Conservation (phyloP, 495 filamentous ascomycete genomes). For the Tuber magnatum region DNA sequence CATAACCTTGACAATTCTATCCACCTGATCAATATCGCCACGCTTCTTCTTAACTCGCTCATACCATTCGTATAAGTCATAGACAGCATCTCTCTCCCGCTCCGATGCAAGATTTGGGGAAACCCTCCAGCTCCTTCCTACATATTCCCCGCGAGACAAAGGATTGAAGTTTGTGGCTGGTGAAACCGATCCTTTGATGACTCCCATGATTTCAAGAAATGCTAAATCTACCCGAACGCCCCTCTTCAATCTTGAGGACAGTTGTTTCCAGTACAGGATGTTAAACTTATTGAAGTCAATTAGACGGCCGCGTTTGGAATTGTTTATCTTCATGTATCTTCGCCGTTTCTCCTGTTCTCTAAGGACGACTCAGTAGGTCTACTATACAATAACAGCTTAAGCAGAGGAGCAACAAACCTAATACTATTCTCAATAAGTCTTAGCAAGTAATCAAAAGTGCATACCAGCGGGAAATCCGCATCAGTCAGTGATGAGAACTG, state of each 20-base stretch:
- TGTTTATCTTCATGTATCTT: neutral
- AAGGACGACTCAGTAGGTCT: neutral
- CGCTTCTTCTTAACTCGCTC: slow-evolving; percentile 41
- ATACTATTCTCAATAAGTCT: no score
- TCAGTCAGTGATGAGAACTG: slow-evolving; percentile 25
- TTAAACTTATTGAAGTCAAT: slow-evolving; percentile 43
- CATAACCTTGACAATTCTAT: slow-evolving; percentile 43
- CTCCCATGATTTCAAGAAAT: no score
- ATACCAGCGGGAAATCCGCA: slow-evolving; percentile 43
- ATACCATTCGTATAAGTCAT: slow-evolving; percentile 41
- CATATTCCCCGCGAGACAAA: slow-evolving; percentile 41
- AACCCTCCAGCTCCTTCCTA: slow-evolving; percentile 11
- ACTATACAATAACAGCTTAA: neutral
- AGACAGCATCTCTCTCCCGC: slow-evolving; percentile 40
- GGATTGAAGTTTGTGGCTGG: slow-evolving; percentile 28
- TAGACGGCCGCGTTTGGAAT: slow-evolving; percentile 1
- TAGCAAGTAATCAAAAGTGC: no score
- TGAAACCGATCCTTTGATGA: slow-evolving; percentile 40
- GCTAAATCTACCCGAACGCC: slow-evolving; percentile 25
- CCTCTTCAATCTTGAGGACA: slow-evolving; percentile 23
- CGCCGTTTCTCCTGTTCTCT: neutral
- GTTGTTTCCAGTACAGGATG: slow-evolving; percentile 44
- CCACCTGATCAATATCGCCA: slow-evolving; percentile 42
- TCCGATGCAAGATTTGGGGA: slow-evolving; percentile 39
- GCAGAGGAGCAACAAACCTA: slow-evolving; percentile 5